Evolutionary conservation across 2,329 filamentous ascomycete genomes (phyloP), one percentile per base, ranked within the genome.

Genomic region (Claviceps cyperi): DNA sequence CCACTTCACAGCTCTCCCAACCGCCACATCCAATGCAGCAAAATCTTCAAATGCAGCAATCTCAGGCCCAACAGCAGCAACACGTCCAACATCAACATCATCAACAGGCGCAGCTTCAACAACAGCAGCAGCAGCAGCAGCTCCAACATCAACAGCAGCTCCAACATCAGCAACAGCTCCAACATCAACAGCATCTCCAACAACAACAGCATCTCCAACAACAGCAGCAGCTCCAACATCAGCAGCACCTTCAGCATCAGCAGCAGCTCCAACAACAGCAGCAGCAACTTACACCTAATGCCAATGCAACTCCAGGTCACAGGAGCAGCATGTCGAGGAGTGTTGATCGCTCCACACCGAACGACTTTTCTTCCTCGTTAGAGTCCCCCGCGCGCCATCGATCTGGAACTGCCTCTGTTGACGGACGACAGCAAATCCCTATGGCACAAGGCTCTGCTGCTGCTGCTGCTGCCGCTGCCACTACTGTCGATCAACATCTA

Each of bases 311-410:
- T 19, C 40, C 52, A 14, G 50, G 50, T 24, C 50, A 50, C 11
- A 71, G 69, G 52, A 76, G 69, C 57, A 79, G 66, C 56, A 50
- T 81, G 19, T 73, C 77, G 1, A 68, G 75, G 57, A 74, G 66
- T 43, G 65, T 75, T 4, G 76, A 80, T 47, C 53, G 53, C 4
- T 53, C 60, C 17, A 51, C 48, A 9, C 57, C 65, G 11, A 61
- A 59, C 5, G 66, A 72, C 2, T 75, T 74, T 45, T 59, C 69
- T n/a, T 22, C 40, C 22, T 32, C 28, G 28, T 63, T 70, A 52
- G 66, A 66, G 7, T 76, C 74, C 1, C 74, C 74, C 1, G 68
- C 66, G 15, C 62, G 68, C 1, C 59, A 58, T 5, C 69, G 71
- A 46, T 54, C 63, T 19, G 70, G 70, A 6, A 69, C 66, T 44